These are phyloP conservation scores for Cokeromyces recurvatus DNA, from an alignment of 371 early-diverging fungal genomes.

Conservation along the genomic window DNA sequence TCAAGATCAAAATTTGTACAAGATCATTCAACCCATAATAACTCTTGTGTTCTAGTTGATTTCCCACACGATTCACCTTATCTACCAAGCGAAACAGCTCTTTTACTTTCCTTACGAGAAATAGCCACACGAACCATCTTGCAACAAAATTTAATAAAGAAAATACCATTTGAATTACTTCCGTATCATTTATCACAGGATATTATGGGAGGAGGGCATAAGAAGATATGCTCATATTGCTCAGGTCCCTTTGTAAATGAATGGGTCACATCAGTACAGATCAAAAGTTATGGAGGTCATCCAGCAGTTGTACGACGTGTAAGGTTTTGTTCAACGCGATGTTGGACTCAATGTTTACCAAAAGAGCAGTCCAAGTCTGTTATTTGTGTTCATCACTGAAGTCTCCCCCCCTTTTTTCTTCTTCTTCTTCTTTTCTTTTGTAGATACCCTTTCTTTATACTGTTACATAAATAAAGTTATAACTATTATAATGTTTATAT, in stretches of 20 bases:
- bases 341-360: constrained; percentile 38
- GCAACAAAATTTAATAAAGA: constrained; percentile 8
- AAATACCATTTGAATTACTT: constrained; percentile 25
- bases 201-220: constrained; percentile 27
- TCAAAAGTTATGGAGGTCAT: constrained; percentile 56
- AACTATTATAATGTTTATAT: no score
- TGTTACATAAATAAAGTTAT: no score
- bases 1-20: no score
- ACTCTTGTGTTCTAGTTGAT: constrained; percentile 6
- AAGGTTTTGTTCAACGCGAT: constrained; percentile 49
- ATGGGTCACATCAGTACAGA: constrained; percentile 59
- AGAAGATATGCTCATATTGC: constrained; percentile 43
- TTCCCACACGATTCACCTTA: constrained; percentile 8
- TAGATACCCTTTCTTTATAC: not conserved
- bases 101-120: constrained; percentile 15
- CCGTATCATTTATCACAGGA: constrained; percentile 43
- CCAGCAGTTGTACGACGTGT: constrained; percentile 58
- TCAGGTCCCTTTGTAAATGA: constrained; percentile 54
- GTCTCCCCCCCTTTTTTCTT: not conserved
- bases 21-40: not conserved
- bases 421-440: not conserved
- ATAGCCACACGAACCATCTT: constrained; percentile 17
- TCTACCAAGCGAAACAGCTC: constrained; percentile 5
- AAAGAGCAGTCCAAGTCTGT: constrained; percentile 21
- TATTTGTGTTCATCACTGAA: constrained; percentile 16